Evolutionary conservation across 345 rosid genomes (phyloP), one percentile per base, ranked within the genome.

Genomic region (Corchorus olitorius): DNA sequence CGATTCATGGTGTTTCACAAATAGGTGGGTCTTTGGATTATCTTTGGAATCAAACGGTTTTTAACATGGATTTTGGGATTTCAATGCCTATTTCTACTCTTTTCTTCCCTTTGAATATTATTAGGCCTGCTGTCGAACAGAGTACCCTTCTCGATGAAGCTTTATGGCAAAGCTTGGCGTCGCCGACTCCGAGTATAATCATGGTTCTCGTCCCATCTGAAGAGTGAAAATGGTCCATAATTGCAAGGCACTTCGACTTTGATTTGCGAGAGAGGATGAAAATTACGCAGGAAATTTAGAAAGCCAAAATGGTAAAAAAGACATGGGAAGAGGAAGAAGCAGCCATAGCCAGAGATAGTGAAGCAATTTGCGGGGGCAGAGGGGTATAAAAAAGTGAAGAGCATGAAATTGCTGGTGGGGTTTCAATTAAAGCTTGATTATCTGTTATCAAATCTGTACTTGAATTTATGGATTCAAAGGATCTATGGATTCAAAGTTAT

Each of bases 191-290:
- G n/a, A n/a, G 65, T 50, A 95, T 77, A 49, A 95, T 88, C 89
- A 95, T 70, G 8, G 96, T 91, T 4, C 96, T 83, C 2, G 94
- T 89, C 5, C 99, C 99, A 95, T 95, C 22, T 81, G 83, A 10
- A 95, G 81, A 0, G 93, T 95, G 78, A 89, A 88, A 61, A 95
- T 89, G 94, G 89, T 0, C 98, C 99, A 70, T 90, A 91, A 27
- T 58, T 74, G 0, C 76, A 78, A 83, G 73, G n/a, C 76, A 79
- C 50, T 81, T 85, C 2, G 85, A 81, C 8, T 79, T 84, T 3
- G 80, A 6, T 46, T 68, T 85, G 37, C 53, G 79, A 33, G 79
- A 77, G 67, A 81, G 5, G 20, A 87, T 69, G 77, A 89, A 75
- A 48, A 85, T 17, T 8, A 89, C 48, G 11, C 77, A 50, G 5